Base-by-base conservation (phyloP, 2,329 filamentous ascomycete genomes). In the Pseudocercospora cruenta region DNA sequence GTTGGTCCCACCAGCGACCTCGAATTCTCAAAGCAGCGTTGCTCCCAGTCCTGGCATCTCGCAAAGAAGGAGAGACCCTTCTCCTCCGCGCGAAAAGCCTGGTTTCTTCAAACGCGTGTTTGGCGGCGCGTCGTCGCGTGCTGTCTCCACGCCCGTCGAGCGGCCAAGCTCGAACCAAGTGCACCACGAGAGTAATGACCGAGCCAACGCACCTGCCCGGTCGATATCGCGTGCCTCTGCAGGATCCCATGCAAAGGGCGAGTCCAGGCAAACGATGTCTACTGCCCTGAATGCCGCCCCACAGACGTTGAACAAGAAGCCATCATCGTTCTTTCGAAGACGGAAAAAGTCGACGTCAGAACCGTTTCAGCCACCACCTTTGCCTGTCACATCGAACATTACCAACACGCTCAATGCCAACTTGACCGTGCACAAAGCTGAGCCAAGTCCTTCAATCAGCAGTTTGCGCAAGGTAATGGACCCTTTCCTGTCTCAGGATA, bases 21-120 rank as follows among this genome's bases (percentile, higher is more conserved):
- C 39, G 16, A 43, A 43, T 19, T 43, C 85, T 66, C 80, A 83
- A 67, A 80, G 83, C 57, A 83, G 84, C 16, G 83, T 86, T 57
- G 84, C 85, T 69, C 84, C 85, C 49, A 81, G 82, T 49, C 78
- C 76, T 67, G 78, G 77, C 67, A 78, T 79, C 68, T 81, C 75
- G 68, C 81, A 70, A 22, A 69, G 76, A 63, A 67, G 71, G 55
- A 70, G 67, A 68, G 71, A 73, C 60, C 65, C 69, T 10, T 73
- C 71, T 47, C 71, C 67, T 14, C 66, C 69, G 9, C 71, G 71
- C 76, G 90, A 92, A 58, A 69, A 89, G 64, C 91, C 87, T 8
- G 94, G 95, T 21, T 98, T 99, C 82, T 98, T 98, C 82, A 89
- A 93, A 73, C 88, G 94, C 69, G 91, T 98, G 45, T 98, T 98